Evolutionary conservation across 495 filamentous ascomycete species (phyloP).

Genomic region (Aspergillus ellipticus): DNA sequence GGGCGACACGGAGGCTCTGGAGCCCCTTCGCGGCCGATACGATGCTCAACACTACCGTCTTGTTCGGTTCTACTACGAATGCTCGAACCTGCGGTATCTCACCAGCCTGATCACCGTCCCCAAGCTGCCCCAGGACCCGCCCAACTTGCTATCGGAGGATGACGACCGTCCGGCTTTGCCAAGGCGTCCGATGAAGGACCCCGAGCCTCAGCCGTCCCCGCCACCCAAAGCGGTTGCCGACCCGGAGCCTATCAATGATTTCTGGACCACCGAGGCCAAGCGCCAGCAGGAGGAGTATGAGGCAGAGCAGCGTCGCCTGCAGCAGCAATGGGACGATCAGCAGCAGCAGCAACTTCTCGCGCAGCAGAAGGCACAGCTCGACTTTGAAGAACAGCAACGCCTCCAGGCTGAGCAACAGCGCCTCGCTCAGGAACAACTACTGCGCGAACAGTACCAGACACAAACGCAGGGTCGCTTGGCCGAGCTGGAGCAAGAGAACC

Average conservation of each 20-base stretch:
- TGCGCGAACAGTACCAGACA: slow-evolving; percentile 80
- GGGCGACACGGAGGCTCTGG: slow-evolving; percentile 91
- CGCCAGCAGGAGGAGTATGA: slow-evolving; percentile 92
- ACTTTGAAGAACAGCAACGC: slow-evolving; percentile 94
- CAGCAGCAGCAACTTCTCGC: slow-evolving; percentile 79
- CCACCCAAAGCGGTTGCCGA: slow-evolving; percentile 68
- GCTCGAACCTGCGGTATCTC: slow-evolving; percentile 92
- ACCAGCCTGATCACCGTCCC: slow-evolving; percentile 95
- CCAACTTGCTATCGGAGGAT: slow-evolving; percentile 78
- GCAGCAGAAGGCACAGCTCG: slow-evolving; percentile 75
- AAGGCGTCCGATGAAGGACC: slow-evolving; percentile 65
- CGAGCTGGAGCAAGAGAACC: slow-evolving; percentile 89
- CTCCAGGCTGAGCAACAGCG: slow-evolving; percentile 83
- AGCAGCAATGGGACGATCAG: slow-evolving; percentile 71
- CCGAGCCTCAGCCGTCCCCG: slow-evolving; percentile 57
- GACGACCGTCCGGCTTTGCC: slow-evolving; percentile 82
- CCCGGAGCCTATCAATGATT: slow-evolving; percentile 93
- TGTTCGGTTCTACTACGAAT: slow-evolving; percentile 98
- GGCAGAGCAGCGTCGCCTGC: slow-evolving; percentile 82
- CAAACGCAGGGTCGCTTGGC: slow-evolving; percentile 92
- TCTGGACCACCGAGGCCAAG: slow-evolving; percentile 91
- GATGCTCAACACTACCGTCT: slow-evolving; percentile 94
- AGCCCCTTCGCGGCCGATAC: slow-evolving; percentile 81
- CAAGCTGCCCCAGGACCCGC: slow-evolving; percentile 91
- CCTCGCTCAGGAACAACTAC: slow-evolving; percentile 82